These are phyloP conservation scores for Avena atlantica DNA, from an alignment of 176 grass and related monocot genomes.

Conservation along the genomic window DNA sequence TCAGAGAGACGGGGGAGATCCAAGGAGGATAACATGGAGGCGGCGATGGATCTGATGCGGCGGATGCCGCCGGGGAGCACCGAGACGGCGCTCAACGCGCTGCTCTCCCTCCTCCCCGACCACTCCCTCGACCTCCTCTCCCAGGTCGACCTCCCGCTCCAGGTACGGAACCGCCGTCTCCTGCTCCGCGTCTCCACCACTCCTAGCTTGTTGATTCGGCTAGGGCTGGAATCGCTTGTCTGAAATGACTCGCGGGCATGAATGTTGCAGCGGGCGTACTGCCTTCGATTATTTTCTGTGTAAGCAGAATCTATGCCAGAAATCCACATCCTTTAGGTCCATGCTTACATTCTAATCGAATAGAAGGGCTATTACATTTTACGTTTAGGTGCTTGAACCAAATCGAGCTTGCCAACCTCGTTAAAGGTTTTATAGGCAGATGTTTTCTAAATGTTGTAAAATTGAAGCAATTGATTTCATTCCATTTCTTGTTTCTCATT, in stretches of 20 bases:
- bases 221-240: background rate
- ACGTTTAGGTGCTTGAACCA: background rate
- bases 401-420: background rate
- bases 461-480: slow-evolving; percentile 9
- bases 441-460: background rate
- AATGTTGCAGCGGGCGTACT: background rate
- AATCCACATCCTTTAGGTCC: slow-evolving; percentile 13
- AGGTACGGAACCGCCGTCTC: slow-evolving; percentile 51
- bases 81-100: slow-evolving; percentile 88
- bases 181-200: background rate
- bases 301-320: background rate
- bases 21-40: slow-evolving; percentile 64
- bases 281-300: background rate
- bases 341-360: background rate
- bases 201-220: background rate
- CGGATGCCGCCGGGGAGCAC: slow-evolving; percentile 87
- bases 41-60: slow-evolving; percentile 98
- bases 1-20: background rate
- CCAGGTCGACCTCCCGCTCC: slow-evolving; percentile 94
- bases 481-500: slow-evolving; percentile 1
- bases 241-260: background rate
- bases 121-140: slow-evolving; percentile 99
- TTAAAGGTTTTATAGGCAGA: background rate
- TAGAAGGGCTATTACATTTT: background rate
- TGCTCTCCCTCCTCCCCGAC: slow-evolving; percentile 87